A percentile compares a stretch with the other conserved stretches of the same genome.
Conservation (phyloP, 768 basidiomycete genomes). For the Hypholoma fasciculare region DNA sequence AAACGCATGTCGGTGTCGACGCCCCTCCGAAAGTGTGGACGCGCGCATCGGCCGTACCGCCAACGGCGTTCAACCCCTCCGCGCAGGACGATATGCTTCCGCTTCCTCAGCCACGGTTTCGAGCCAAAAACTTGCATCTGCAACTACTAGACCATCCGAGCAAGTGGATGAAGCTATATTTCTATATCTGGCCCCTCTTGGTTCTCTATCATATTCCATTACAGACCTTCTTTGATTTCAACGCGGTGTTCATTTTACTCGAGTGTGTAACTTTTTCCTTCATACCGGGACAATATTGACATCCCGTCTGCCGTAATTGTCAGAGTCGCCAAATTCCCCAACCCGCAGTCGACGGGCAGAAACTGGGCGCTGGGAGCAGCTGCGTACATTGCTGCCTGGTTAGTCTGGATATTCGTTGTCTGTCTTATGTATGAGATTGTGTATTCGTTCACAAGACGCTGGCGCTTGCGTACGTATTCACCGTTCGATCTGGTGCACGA, state of each 20-base stretch:
- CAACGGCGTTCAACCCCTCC: slow-evolving; percentile 15
- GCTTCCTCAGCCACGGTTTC: slow-evolving; percentile 63
- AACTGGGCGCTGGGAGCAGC: slow-evolving; percentile 84
- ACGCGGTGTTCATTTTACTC: slow-evolving; percentile 78
- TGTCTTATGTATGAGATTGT: slow-evolving; percentile 77
- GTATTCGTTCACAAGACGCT: slow-evolving; percentile 72
- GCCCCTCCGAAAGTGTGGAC: slow-evolving; percentile 21
- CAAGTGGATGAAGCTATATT: slow-evolving; percentile 55
- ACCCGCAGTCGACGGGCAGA: slow-evolving; percentile 66
- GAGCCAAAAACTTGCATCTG: slow-evolving; percentile 64
- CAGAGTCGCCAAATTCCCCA: slow-evolving; percentile 77
- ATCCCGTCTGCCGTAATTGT: not conserved
- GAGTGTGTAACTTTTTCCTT: slow-evolving; percentile 56
- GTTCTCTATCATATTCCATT: slow-evolving; percentile 71
- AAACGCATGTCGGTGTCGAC: slow-evolving; percentile 39
- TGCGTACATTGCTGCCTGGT: slow-evolving; percentile 83
- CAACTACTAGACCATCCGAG: slow-evolving; percentile 67
- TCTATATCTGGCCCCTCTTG: slow-evolving; percentile 68
- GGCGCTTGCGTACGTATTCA: slow-evolving; percentile 72
- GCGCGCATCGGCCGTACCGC: slow-evolving; percentile 15
- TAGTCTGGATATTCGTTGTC: slow-evolving; percentile 70
- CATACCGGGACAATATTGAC: not conserved
- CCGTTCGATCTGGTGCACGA: slow-evolving; percentile 5
- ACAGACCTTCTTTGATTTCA: slow-evolving; percentile 89
- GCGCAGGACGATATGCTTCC: slow-evolving; percentile 18